Conservation (phyloP, 208 protist genomes). For the Acanthamoeba castellanii region DNA sequence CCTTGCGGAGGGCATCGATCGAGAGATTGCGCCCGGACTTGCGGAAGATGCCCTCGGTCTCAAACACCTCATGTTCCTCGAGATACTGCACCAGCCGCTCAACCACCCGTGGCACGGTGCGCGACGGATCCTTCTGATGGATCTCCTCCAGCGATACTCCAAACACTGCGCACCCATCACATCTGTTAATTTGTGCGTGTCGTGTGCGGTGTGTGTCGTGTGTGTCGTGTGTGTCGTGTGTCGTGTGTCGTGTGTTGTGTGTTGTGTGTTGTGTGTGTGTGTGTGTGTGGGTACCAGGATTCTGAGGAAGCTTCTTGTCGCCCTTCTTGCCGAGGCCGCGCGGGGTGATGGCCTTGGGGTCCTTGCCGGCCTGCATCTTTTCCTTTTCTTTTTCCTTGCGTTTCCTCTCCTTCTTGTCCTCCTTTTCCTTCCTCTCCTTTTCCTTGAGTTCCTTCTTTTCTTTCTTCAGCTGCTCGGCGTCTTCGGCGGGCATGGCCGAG, state of each 20-base stretch:
- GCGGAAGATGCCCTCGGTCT: slow-evolving; percentile 47
- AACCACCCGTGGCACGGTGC: background rate
- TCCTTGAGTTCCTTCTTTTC: slow-evolving; percentile 46
- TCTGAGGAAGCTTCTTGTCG: background rate
- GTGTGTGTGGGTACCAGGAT: background rate
- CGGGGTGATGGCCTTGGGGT: background rate
- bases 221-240: too few species aligned
- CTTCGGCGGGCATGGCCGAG: background rate
- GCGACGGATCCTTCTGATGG: slow-evolving; percentile 3
- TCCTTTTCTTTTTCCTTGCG: slow-evolving; percentile 29
- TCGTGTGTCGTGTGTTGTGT: too few species aligned
- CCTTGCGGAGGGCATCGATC: slow-evolving; percentile 24
- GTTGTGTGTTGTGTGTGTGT: background rate
- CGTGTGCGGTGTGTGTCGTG: too few species aligned
- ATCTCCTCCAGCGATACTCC: slow-evolving; percentile 39
- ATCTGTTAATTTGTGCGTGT: too few species aligned
- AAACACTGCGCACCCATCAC: too few species aligned
- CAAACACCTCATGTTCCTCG: background rate
- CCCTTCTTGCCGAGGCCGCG: background rate
- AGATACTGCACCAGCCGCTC: slow-evolving; percentile 31
- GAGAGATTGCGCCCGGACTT: slow-evolving; percentile 12
- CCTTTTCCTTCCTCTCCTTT: background rate
- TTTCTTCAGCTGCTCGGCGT: slow-evolving; percentile 36
- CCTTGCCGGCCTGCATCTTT: background rate
- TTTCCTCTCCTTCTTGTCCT: background rate